Evolutionary conservation across 2,329 filamentous ascomycete genomes (phyloP).

Genomic region (Fusarium fujikuroi): DNA sequence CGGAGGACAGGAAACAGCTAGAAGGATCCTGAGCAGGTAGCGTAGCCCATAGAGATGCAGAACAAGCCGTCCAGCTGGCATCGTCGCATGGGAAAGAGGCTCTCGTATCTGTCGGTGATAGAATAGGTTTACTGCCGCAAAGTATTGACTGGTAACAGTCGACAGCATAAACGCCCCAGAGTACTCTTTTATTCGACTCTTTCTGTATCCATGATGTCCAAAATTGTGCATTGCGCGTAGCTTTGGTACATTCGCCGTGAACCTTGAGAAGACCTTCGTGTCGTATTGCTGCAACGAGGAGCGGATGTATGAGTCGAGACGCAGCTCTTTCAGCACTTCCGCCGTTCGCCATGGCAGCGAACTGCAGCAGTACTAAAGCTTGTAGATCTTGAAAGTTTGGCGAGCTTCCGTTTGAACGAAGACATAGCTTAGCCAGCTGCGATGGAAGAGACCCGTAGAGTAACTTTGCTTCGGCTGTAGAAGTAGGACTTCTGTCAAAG

Average conservation of each 20-base stretch:
- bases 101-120: not conserved
- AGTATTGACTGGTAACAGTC: conserved; percentile 1
- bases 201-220: not conserved
- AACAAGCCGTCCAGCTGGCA: not conserved
- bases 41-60: not conserved
- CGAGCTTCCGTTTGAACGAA: not conserved
- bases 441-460: not conserved
- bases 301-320: not conserved
- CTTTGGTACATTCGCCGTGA: not conserved
- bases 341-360: not conserved
- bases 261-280: not conserved
- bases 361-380: not conserved
- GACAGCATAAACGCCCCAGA: not conserved
- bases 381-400: not conserved
- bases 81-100: not conserved
- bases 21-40: not conserved
- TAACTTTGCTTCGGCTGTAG: not conserved
- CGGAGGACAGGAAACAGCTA: not conserved
- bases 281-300: not conserved
- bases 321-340: not conserved
- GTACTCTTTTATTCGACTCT: not conserved
- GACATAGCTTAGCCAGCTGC: not conserved
- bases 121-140: not conserved
- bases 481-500: not conserved
- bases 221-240: not conserved